Base-by-base conservation (phyloP, 306 rosid species). In the Vigna unguiculata region DNA sequence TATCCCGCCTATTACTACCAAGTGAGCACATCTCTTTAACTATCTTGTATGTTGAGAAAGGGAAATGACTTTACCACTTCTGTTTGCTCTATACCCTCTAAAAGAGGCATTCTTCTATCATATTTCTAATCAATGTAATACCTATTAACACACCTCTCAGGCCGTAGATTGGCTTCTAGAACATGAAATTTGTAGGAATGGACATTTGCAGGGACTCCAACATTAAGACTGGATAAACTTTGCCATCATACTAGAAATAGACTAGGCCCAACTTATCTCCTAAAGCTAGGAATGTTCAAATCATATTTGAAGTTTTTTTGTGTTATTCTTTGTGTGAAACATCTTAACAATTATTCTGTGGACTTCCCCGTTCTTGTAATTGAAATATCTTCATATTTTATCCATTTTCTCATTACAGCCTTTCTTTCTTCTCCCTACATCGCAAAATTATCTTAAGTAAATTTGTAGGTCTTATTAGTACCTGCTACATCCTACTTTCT, bases 1-100 rank as follows among this genome's bases (percentile, higher is more conserved):
- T 85, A 82, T 81, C 92, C 97, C 9, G 96, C 98, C 61, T 85
- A 90, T 81, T 95, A 92, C 84, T 92, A 89, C 82, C 93, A 95
- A 86, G 98, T 85, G 58, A 85, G 86, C 43, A 7, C 43, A 72
- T 19, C 54, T 73, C 76, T 72, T 84, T 47, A 55, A 53, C 79
- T 79, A 61, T 52, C 52, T 77, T 24, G 47, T 30, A 65, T 75
- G 68, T 71, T 64, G 21, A 55, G 46, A 32, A 57, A 51, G 60
- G 82, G 16, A 74, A 64, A 65, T 57, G 61, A 57, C 60, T 65
- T 25, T 19, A 62, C 32, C 51, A 13, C 71, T 38, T 38, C 32
- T 70, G 10, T 62, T 28, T 54, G 78, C 8, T 77, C 9, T 78
- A 13, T 15, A 62, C 9, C 24, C 7, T 69, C 14, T 7, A 64